These are phyloP conservation scores for Cylindrotheca closterium DNA, from an alignment of 108 stramenopile species.

Conservation along the genomic window DNA sequence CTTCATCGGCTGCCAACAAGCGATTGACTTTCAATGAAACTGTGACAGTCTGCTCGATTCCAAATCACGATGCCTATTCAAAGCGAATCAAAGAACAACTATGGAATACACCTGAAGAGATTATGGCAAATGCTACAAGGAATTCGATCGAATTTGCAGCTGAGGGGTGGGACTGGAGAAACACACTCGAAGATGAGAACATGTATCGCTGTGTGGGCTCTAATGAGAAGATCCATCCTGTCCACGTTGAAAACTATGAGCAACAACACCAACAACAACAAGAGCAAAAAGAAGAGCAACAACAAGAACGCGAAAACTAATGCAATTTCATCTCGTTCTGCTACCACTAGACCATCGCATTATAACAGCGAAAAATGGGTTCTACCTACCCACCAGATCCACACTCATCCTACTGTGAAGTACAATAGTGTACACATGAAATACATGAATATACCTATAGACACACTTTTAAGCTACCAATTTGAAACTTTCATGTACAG, in stretches of 20 bases:
- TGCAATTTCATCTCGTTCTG: too few species aligned
- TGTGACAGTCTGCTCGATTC: slow-evolving; percentile 20
- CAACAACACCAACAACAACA: background rate
- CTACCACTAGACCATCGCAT: too few species aligned
- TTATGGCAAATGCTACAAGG: slow-evolving; percentile 74
- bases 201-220: slow-evolving; percentile 76
- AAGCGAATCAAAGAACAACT: slow-evolving; percentile 16
- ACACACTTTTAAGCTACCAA: too few species aligned
- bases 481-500: too few species aligned
- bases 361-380: too few species aligned
- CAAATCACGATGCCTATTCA: slow-evolving; percentile 25
- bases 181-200: slow-evolving; percentile 83
- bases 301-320: background rate
- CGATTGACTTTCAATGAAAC: slow-evolving; percentile 19
- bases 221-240: slow-evolving; percentile 84
- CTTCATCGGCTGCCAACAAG: background rate
- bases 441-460: too few species aligned
- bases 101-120: slow-evolving; percentile 35
- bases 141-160: slow-evolving; percentile 83
- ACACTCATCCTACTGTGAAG: too few species aligned
- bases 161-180: slow-evolving; percentile 86
- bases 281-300: background rate
- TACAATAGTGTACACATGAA: too few species aligned
- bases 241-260: slow-evolving; percentile 20
- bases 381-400: too few species aligned